These are phyloP conservation scores for Alnus glutinosa DNA, from an alignment of 306 rosid genomes.

Conservation along the genomic window DNA sequence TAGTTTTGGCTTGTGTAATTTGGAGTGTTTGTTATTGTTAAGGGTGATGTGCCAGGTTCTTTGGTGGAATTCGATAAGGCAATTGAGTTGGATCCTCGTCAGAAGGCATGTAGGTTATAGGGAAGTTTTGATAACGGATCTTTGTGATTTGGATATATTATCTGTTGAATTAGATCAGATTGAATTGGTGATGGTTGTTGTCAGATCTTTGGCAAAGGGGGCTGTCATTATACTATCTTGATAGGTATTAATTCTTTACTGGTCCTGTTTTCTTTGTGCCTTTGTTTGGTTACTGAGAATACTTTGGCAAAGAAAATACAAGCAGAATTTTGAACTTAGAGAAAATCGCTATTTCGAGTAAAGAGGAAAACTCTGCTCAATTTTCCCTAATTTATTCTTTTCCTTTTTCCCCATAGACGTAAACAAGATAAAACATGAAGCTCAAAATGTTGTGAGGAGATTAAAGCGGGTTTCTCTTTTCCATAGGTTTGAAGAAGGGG, in stretches of 20 bases:
- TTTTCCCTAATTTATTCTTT: background rate
- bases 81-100: slow-evolving; percentile 83
- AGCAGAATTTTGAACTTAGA: background rate
- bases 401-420: background rate
- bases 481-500: slow-evolving; percentile 80
- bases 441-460: background rate
- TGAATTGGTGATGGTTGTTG: slow-evolving; percentile 31
- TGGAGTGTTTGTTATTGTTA: slow-evolving; percentile 18
- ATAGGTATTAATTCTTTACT: slow-evolving; percentile 53
- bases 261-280: background rate
- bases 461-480: background rate
- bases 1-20: background rate
- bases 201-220: slow-evolving; percentile 99
- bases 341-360: background rate
- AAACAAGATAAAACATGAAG: background rate
- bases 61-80: slow-evolving; percentile 83
- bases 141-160: slow-evolving; percentile 24
- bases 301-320: background rate
- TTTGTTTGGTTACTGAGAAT: slow-evolving; percentile 11
- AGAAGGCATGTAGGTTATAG: slow-evolving; percentile 74
- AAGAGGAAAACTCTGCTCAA: background rate
- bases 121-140: slow-evolving; percentile 5
- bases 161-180: slow-evolving; percentile 21
- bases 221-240: slow-evolving; percentile 77
- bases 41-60: slow-evolving; percentile 84